Conservation (phyloP, 140 eudicot species). For the Stevia rebaudiana region DNA sequence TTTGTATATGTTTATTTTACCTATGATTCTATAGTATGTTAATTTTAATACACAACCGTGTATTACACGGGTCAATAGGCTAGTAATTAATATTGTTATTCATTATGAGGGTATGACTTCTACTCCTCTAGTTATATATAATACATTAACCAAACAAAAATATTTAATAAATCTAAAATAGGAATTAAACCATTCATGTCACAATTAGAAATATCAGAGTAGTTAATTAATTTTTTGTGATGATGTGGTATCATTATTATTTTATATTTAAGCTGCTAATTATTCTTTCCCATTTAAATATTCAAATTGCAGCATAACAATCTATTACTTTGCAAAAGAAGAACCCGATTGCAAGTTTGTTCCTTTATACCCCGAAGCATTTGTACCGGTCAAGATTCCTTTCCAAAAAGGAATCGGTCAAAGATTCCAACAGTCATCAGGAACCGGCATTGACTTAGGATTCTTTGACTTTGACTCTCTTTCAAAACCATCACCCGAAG, state of each 20-base stretch:
- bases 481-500: slow-evolving; percentile 56
- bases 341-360: slow-evolving; percentile 43
- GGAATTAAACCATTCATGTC: background rate
- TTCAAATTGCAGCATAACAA: slow-evolving; percentile 54
- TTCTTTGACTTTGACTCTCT: slow-evolving; percentile 53
- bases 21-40: too few relatives aligned
- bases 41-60: too few relatives aligned
- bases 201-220: background rate
- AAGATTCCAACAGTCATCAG: slow-evolving; percentile 59
- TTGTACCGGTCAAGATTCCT: slow-evolving; percentile 52
- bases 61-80: too few relatives aligned
- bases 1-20: too few relatives aligned
- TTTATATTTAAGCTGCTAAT: background rate
- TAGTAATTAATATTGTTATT: background rate
- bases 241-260: background rate
- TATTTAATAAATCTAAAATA: background rate
- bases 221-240: too few relatives aligned
- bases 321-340: slow-evolving; percentile 72
- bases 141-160: background rate
- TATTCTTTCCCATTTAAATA: background rate
- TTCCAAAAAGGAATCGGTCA: slow-evolving; percentile 62
- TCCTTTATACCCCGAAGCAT: slow-evolving; percentile 56
- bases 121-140: background rate
- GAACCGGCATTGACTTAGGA: slow-evolving; percentile 73
- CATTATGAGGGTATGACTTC: background rate